phyloP scores from a whole-genome alignment of 2,329 filamentous ascomycete genomes.

The Penicillium expansum region DNA sequence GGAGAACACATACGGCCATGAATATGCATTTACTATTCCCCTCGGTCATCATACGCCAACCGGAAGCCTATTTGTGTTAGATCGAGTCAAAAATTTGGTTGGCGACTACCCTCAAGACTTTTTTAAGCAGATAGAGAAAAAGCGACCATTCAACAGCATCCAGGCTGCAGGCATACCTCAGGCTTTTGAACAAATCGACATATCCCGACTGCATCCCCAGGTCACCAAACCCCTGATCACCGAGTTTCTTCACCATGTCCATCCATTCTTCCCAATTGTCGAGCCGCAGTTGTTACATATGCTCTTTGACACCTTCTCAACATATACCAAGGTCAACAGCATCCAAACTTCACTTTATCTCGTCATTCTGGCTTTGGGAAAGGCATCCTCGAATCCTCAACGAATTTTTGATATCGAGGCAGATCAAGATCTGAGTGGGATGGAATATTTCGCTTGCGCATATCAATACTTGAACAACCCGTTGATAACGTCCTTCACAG shows the following conservation, averaged over 20 bases:
- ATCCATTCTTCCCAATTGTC: conserved; percentile 16
- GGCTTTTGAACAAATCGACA: conserved; percentile 4
- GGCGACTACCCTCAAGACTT: conserved; percentile 20
- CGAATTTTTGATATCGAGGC: conserved; percentile 12
- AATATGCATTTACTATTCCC: conserved; percentile 14
- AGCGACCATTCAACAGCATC: conserved; percentile 7
- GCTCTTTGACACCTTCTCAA: conserved; percentile 12
- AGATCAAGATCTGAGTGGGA: conserved; percentile 3
- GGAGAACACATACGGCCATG: not conserved
- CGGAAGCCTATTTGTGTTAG: conserved; percentile 13
- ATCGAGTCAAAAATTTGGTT: conserved; percentile 13
- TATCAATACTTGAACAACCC: conserved; percentile 10
- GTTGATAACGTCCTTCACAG: conserved; percentile 4
- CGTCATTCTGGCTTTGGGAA: conserved; percentile 13
- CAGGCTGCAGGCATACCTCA: not conserved
- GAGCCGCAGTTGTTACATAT: conserved; percentile 7
- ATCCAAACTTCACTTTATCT: conserved; percentile 15
- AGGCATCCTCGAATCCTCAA: conserved; percentile 8
- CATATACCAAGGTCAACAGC: conserved; percentile 5
- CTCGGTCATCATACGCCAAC: conserved; percentile 15
- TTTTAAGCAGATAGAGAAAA: conserved; percentile 15
- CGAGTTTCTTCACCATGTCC: conserved; percentile 14
- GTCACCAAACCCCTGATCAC: conserved; percentile 9
- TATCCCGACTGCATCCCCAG: not conserved
- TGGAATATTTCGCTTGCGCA: conserved; percentile 18